phyloP scores from a whole-genome alignment of 1,139 yeast species.

The Hyphopichia pseudoburtonii region DNA sequence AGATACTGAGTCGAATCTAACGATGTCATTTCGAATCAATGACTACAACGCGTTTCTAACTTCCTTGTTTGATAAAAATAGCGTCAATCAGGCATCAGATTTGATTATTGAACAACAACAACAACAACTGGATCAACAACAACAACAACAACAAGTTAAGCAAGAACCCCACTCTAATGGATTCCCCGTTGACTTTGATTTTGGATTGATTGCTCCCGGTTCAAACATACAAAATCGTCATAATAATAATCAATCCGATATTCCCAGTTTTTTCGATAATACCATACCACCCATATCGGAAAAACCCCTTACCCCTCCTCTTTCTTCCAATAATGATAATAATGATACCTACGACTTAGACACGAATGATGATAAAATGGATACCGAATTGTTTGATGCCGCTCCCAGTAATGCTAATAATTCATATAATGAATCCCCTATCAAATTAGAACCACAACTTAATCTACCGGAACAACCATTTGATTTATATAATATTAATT shows the following conservation, averaged over 20 bases:
- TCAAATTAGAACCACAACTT: not conserved
- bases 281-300: not conserved
- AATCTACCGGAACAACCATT: conserved; percentile 1
- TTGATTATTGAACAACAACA: conserved; percentile 4
- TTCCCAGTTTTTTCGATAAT: not conserved
- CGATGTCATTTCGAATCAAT: conserved; percentile 31
- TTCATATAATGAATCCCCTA: not conserved
- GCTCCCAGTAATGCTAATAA: no score
- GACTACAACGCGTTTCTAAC: conserved; percentile 34
- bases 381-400: no score
- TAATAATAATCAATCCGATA: not conserved
- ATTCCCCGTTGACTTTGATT: conserved; percentile 34
- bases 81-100: conserved; percentile 1
- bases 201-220: conserved; percentile 21
- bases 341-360: no score
- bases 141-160: conserved; percentile 4
- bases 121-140: conserved; percentile 5
- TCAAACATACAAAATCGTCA: not conserved
- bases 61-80: conserved; percentile 26
- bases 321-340: no score
- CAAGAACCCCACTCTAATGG: conserved; percentile 1
- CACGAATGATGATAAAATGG: no score
- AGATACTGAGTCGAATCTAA: not conserved
- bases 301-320: no score
- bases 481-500: conserved; percentile 2